Evolutionary conservation across 257 asterid genomes (phyloP).

Genomic region (Ilex aquifolium): DNA sequence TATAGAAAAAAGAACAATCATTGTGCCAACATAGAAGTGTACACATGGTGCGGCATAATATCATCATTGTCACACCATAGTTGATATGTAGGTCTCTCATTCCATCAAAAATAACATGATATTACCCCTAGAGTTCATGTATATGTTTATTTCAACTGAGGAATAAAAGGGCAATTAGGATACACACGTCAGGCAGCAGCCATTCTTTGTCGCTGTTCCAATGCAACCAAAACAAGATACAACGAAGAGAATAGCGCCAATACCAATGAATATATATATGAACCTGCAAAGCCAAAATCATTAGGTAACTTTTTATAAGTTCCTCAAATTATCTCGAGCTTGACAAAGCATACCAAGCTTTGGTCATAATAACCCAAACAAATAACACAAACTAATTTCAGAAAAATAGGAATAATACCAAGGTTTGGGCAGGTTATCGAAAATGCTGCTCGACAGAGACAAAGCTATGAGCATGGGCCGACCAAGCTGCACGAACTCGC

Average conservation of each 20-base stretch:
- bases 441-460: slow-evolving; percentile 53
- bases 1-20: background rate
- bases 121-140: background rate
- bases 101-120: too few relatives aligned
- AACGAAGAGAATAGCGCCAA: slow-evolving; percentile 63
- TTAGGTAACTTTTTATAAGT: background rate
- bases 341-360: background rate
- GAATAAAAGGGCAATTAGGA: slow-evolving; percentile 35
- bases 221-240: slow-evolving; percentile 91
- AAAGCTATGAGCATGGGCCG: slow-evolving; percentile 86
- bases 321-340: background rate
- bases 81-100: background rate
- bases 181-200: slow-evolving; percentile 93
- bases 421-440: slow-evolving; percentile 90
- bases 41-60: too few relatives aligned
- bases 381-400: too few relatives aligned
- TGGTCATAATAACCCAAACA: too few relatives aligned
- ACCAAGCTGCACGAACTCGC: slow-evolving; percentile 58
- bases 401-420: slow-evolving; percentile 38
- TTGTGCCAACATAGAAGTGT: background rate
- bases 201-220: slow-evolving; percentile 59
- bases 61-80: too few relatives aligned
- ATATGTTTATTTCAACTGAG: background rate
- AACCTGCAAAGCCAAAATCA: slow-evolving; percentile 56
- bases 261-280: slow-evolving; percentile 74